Evolutionary conservation across 768 basidiomycete species (phyloP).

Genomic region (Phylloporus arenicola): DNA sequence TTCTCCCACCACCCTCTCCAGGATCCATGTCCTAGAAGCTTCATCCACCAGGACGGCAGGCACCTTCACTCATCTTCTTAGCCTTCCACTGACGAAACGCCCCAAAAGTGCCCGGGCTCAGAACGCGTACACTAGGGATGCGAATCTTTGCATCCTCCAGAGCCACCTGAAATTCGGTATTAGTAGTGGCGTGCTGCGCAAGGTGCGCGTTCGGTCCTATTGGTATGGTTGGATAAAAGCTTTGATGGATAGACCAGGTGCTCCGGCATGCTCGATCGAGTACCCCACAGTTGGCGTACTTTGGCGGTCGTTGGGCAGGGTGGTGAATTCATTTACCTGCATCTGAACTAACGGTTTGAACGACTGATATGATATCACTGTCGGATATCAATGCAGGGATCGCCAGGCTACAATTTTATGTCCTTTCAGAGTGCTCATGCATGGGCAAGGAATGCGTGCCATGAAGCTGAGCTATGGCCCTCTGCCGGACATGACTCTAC

Average conservation of each 20-base stretch:
- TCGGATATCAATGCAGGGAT: background rate
- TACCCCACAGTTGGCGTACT: background rate
- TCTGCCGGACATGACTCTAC: too few species aligned
- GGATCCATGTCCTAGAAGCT: background rate
- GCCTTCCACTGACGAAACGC: background rate
- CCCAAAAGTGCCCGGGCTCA: background rate
- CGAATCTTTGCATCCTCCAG: background rate
- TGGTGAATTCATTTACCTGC: background rate
- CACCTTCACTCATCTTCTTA: background rate
- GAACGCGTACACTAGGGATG: background rate
- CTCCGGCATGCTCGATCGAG: background rate
- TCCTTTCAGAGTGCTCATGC: background rate
- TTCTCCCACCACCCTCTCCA: background rate
- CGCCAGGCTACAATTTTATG: background rate
- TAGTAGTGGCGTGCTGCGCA: background rate
- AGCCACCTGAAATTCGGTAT: background rate
- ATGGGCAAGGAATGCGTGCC: too few species aligned
- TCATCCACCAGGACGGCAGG: background rate
- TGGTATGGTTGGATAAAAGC: background rate
- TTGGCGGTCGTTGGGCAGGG: background rate
- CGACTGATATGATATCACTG: background rate
- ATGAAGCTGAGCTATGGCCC: too few species aligned
- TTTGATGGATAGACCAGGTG: background rate
- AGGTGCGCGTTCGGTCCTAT: background rate
- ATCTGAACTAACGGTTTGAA: background rate